phyloP scores from a whole-genome alignment of 768 basidiomycete species.

The Trametes maxima region DNA sequence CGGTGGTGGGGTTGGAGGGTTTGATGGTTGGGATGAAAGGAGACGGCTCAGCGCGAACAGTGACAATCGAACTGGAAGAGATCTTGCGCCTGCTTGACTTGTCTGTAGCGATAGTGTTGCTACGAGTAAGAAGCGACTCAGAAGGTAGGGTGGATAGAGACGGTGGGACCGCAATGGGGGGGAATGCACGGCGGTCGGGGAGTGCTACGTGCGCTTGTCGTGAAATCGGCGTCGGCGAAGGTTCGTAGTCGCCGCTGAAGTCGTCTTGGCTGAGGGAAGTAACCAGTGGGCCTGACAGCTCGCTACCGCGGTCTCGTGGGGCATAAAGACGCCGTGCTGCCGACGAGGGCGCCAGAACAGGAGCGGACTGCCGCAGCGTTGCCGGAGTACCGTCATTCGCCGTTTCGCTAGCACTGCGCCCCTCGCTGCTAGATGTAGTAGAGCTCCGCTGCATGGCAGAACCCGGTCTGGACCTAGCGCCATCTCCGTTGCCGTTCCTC shows the following conservation, averaged over 20 bases:
- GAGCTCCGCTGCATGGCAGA: constrained; percentile 28
- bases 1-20: constrained; percentile 64
- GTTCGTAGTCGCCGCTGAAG: constrained; percentile 41
- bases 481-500: constrained; percentile 8
- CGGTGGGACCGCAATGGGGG: constrained; percentile 55
- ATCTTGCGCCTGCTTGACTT: constrained; percentile 41
- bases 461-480: constrained; percentile 17
- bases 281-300: constrained; percentile 18
- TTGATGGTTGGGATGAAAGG: constrained; percentile 53
- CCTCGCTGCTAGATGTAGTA: constrained; percentile 35
- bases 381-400: constrained; percentile 28
- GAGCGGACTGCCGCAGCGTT: constrained; percentile 21
- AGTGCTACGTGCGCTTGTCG: constrained; percentile 34
- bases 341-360: constrained; percentile 29
- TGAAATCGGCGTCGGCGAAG: constrained; percentile 49
- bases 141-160: constrained; percentile 63
- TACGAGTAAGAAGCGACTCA: constrained; percentile 42
- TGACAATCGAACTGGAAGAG: constrained; percentile 48
- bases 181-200: constrained; percentile 47
- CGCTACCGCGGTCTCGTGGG: constrained; percentile 53
- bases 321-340: constrained; percentile 57
- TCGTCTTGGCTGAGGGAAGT: constrained; percentile 28
- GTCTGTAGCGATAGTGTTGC: constrained; percentile 24
- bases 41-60: constrained; percentile 44
- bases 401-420: constrained; percentile 25